Evolutionary conservation across 441 rosid genomes (phyloP), one percentile per base, ranked within the genome.

Genomic region (Jatropha multifida): DNA sequence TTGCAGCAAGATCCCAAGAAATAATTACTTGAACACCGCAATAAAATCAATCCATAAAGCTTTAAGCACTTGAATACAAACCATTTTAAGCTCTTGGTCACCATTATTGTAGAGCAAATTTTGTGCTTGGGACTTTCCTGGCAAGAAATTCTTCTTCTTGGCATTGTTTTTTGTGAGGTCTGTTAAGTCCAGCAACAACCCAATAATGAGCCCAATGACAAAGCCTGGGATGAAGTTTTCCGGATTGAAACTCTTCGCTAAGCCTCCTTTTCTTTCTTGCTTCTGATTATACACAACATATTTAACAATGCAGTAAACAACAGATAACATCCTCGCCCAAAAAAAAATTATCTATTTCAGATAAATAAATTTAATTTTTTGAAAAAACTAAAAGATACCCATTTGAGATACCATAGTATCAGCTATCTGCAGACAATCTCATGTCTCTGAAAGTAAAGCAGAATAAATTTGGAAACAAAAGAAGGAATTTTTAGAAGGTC

Each of bases 1-100:
- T 17, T 52, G n/a, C 32, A 60, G 10, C 2, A 17, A 18, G 44
- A 9, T 44, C 44, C 23, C 75, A 52, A 37, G 12, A 18, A 17
- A 37, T 64, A 49, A 38, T 44, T 51, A 75, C 26, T 23, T 3
- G 48, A 48, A 38, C 32, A 75, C 14, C 8, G 20, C 38, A 66
- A 18, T 14, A 7, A 41, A 56, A 41, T 40, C 23, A 68, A 42
- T n/a, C 12, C 32, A 37, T 7, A 62, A 59, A 65, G 48, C n/a
- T 64, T 15, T 7, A 72, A 44, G 62, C 18, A 65, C 41, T 51
- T 56, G 0, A 56, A 72, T 5, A 65, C 83, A 38, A 56, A 91
- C 98, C 98, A 92, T 80, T 88, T 92, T 94, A 81, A 94, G 97
- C 81, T 92, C 97, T 49, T 78, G 80, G 80, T 88, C 94, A 65